Percentiles rank a stretch among this genome's conserved stretches.
Conservation (phyloP, 257 asterid genomes). For the Rubia yunnanensis region DNA sequence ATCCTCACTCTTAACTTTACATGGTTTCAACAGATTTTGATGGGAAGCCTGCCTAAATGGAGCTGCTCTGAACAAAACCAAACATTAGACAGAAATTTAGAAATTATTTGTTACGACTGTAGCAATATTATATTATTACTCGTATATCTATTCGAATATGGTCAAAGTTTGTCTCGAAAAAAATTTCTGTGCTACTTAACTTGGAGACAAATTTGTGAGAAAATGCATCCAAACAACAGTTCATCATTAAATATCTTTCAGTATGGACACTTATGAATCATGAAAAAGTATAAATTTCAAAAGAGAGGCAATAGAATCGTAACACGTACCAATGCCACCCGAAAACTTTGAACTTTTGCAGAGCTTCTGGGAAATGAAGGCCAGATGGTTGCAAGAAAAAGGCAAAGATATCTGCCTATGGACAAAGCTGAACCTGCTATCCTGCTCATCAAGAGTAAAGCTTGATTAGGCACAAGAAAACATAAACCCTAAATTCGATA, state of each 20-base stretch:
- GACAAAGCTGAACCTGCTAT: neutral
- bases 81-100: conserved; percentile 17
- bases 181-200: too few relatives aligned
- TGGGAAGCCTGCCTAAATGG: conserved; percentile 36
- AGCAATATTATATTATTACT: too few relatives aligned
- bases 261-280: too few relatives aligned
- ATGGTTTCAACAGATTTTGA: conserved; percentile 27
- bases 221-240: neutral
- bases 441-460: conserved; percentile 7
- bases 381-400: conserved; percentile 1
- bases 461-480: neutral
- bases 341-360: conserved; percentile 7
- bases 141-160: too few relatives aligned
- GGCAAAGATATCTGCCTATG: neutral
- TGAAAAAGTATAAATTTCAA: too few relatives aligned
- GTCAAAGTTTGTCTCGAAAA: too few relatives aligned
- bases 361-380: conserved; percentile 4
- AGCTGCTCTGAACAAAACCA: conserved; percentile 46
- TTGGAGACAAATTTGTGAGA: neutral
- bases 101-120: too few relatives aligned
- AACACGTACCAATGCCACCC: conserved; percentile 21
- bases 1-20: conserved; percentile 64
- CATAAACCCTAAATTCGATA: neutral
- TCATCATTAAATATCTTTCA: neutral
- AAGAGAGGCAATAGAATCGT: neutral